Percentiles rank a stretch among this genome's conserved stretches.
These are phyloP conservation scores for Candida maris DNA, from an alignment of 805 yeast genomes.

Conservation along the genomic window DNA sequence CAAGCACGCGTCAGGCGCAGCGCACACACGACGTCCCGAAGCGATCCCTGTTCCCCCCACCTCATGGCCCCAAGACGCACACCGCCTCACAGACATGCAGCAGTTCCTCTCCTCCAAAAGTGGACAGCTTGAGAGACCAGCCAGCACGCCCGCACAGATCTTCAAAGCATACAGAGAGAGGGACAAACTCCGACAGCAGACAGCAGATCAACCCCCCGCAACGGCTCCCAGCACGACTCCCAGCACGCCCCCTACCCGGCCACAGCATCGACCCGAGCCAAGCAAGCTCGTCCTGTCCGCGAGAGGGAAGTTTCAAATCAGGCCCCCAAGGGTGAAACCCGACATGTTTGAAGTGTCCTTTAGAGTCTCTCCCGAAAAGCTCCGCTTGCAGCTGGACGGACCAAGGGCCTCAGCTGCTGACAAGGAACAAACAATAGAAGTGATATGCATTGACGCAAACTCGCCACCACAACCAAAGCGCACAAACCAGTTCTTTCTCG, in stretches of 20 bases:
- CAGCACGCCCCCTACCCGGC: not conserved
- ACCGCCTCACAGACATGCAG: no score
- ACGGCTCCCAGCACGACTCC: not conserved
- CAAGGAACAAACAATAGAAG: conserved; percentile 1
- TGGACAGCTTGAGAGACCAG: not conserved
- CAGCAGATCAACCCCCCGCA: not conserved
- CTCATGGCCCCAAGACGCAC: no score
- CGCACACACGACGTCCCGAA: no score
- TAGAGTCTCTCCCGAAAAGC: not conserved
- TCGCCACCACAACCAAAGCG: conserved; percentile 10
- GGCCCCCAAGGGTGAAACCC: conserved; percentile 1
- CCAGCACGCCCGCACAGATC: conserved; percentile 17
- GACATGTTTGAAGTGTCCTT: not conserved
- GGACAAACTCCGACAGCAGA: conserved; percentile 6
- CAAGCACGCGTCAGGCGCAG: no score
- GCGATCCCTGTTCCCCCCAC: no score
- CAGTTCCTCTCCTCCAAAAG: not conserved
- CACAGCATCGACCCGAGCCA: not conserved
- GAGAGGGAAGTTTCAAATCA: conserved; percentile 9
- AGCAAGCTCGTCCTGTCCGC: not conserved
- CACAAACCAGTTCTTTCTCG: conserved; percentile 30
- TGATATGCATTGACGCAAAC: conserved; percentile 2
- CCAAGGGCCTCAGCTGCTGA: not conserved
- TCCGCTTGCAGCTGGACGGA: no score
- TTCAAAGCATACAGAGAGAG: conserved; percentile 12